A percentile compares a stretch with the other conserved stretches of the same genome.
Conservation (phyloP, 352 stramenopile species). For the Pythium dissotocum region DNA sequence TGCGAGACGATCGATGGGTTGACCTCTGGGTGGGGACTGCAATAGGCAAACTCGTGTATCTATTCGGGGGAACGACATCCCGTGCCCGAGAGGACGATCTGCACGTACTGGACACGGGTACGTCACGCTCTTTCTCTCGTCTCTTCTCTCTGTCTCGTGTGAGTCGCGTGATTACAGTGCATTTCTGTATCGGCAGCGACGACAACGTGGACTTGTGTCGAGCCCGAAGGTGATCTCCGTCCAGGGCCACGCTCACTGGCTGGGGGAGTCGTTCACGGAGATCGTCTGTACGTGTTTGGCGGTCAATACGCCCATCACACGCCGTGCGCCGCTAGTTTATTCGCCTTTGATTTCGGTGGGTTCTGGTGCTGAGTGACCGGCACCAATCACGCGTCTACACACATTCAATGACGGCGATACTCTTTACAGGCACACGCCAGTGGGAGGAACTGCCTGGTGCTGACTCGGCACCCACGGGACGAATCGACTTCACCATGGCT, state of each 20-base stretch:
- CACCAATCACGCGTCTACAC: not conserved
- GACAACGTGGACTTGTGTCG: conserved; percentile 67
- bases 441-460: conserved; percentile 82
- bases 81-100: conserved; percentile 75
- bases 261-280: conserved; percentile 73
- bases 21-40: conserved; percentile 10
- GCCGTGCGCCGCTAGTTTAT: conserved; percentile 82
- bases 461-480: conserved; percentile 10
- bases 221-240: conserved; percentile 54
- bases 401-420: too few species aligned
- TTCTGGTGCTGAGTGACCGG: not conserved
- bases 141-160: too few species aligned
- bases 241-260: conserved; percentile 61
- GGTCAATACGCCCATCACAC: conserved; percentile 83
- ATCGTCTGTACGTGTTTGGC: conserved; percentile 86
- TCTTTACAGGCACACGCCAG: conserved; percentile 37
- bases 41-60: conserved; percentile 61
- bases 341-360: conserved; percentile 81
- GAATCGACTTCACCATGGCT: not conserved
- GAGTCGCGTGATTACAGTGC: too few species aligned
- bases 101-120: conserved; percentile 77
- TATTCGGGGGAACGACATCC: conserved; percentile 82
- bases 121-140: conserved; percentile 9
- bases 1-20: not conserved
- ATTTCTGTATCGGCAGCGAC: conserved; percentile 18